Evolutionary conservation across 2,329 filamentous ascomycete species (phyloP).

Genomic region (Cordyceps cateniannulata): DNA sequence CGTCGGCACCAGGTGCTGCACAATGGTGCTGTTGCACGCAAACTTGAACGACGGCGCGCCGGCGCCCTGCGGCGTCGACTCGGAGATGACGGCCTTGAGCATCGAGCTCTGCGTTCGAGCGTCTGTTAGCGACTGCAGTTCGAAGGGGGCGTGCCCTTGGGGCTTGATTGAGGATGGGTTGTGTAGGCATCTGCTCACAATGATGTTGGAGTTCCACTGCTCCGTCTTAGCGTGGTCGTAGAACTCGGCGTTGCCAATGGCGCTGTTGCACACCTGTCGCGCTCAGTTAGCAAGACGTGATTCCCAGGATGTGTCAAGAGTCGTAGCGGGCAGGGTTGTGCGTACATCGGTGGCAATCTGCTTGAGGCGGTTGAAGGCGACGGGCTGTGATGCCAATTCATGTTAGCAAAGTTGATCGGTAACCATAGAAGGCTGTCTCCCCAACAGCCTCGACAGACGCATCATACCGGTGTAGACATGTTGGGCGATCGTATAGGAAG

Average conservation of each 20-base stretch:
- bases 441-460: too few relatives aligned
- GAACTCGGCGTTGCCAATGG: conserved; percentile 65
- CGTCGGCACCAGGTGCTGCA: conserved; percentile 78
- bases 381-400: conserved; percentile 48
- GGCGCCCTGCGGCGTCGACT: conserved; percentile 54
- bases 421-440: background rate
- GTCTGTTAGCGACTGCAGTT: background rate
- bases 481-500: conserved; percentile 15
- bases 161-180: background rate
- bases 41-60: conserved; percentile 74
- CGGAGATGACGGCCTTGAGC: conserved; percentile 70
- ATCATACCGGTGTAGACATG: conserved; percentile 33
- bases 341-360: conserved; percentile 78
- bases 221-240: conserved; percentile 86
- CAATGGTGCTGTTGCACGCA: conserved; percentile 96
- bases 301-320: background rate
- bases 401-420: conserved; percentile 17
- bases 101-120: conserved; percentile 56
- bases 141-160: background rate
- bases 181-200: conserved; percentile 49
- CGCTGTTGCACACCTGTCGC: conserved; percentile 70
- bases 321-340: conserved; percentile 21
- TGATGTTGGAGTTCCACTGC: conserved; percentile 87
- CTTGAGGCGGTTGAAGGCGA: conserved; percentile 69
- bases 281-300: conserved; percentile 9